These are phyloP conservation scores for Diaporthe caulivora DNA, from an alignment of 2,329 filamentous ascomycete genomes.

Conservation along the genomic window DNA sequence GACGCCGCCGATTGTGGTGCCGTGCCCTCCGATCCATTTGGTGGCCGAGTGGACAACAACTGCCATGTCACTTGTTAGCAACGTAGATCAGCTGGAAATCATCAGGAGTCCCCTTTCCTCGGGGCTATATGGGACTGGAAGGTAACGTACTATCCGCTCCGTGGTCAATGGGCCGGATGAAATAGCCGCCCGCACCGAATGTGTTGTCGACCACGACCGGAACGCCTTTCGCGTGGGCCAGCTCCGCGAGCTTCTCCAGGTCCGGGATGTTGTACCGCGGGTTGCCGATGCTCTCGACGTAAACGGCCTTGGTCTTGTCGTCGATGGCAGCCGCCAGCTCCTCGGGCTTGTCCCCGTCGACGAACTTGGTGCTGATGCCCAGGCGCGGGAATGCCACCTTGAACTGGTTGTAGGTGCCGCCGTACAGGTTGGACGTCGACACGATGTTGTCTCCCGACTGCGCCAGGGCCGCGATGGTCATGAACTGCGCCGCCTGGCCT, in stretches of 20 bases:
- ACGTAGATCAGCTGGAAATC: neutral
- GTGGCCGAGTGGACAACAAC: slow-evolving; percentile 93
- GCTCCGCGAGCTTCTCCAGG: slow-evolving; percentile 85
- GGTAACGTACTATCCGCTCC: slow-evolving; percentile 76
- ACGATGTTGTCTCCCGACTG: slow-evolving; percentile 93
- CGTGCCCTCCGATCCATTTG: slow-evolving; percentile 97
- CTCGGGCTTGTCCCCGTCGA: slow-evolving; percentile 82
- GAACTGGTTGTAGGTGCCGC: slow-evolving; percentile 97
- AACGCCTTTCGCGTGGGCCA: slow-evolving; percentile 78
- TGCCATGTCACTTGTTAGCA: neutral
- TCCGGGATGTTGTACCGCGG: slow-evolving; percentile 94
- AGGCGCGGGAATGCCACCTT: slow-evolving; percentile 91
- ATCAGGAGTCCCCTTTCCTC: neutral
- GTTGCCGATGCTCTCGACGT: slow-evolving; percentile 93
- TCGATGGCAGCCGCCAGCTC: slow-evolving; percentile 88
- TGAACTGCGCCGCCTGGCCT: slow-evolving; percentile 93
- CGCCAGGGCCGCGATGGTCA: slow-evolving; percentile 86
- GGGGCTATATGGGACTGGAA: neutral
- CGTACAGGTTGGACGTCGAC: slow-evolving; percentile 90
- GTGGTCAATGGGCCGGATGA: slow-evolving; percentile 86
- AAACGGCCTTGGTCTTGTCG: slow-evolving; percentile 92
- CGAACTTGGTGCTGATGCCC: slow-evolving; percentile 89
- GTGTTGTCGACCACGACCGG: slow-evolving; percentile 89
- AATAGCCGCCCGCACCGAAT: slow-evolving; percentile 93
- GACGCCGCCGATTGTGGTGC: slow-evolving; percentile 89